phyloP scores from a whole-genome alignment of 192 early-diverging fungal genomes.

The Rhizoclosmatium globosum region DNA sequence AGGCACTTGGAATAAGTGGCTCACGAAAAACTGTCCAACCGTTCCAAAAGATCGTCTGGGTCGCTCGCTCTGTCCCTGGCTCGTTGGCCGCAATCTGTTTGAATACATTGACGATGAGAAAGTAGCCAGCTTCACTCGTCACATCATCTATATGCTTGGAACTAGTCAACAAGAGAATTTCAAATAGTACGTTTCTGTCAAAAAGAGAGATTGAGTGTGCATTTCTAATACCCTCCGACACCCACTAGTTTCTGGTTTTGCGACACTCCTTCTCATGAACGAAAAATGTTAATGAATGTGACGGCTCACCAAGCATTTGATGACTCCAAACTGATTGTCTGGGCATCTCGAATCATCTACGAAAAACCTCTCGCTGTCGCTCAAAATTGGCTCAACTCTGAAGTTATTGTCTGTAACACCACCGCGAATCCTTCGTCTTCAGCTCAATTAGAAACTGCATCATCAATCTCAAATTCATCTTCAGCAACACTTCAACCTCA shows the following conservation, averaged over 20 bases:
- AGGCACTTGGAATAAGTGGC: constrained; percentile 26
- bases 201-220: not conserved
- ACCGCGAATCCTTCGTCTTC: not conserved
- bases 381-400: constrained; percentile 13
- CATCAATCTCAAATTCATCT: not conserved
- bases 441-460: not conserved
- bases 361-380: constrained; percentile 37
- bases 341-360: constrained; percentile 43
- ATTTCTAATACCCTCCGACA: not conserved
- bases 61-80: constrained; percentile 8
- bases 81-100: constrained; percentile 39
- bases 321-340: constrained; percentile 34
- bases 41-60: constrained; percentile 7
- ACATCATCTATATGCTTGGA: constrained; percentile 35
- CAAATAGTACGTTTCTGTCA: constrained; percentile 29
- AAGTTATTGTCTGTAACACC: not conserved
- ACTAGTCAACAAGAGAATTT: constrained; percentile 30
- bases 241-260: constrained; percentile 42
- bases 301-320: constrained; percentile 17
- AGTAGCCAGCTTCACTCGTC: constrained; percentile 33
- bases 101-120: constrained; percentile 35
- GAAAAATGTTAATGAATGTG: constrained; percentile 50
- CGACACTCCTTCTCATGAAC: constrained; percentile 41
- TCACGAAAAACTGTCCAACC: constrained; percentile 20
- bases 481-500: not conserved